phyloP scores from a whole-genome alignment of 805 yeast species.

The Martiniozyma abietophila region DNA sequence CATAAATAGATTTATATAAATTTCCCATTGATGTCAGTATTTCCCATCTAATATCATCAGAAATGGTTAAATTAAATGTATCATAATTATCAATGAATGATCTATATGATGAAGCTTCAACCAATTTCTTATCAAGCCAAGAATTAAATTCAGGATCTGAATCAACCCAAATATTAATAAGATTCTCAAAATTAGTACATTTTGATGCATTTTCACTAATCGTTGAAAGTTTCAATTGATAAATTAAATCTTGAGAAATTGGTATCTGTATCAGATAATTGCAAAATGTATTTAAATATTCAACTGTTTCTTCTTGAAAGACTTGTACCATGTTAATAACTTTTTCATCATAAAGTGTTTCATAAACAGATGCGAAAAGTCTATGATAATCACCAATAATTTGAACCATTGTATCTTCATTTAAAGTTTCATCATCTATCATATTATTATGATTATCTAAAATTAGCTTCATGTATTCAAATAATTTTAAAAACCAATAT shows the following conservation, averaged over 20 bases:
- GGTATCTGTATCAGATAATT: too few species aligned
- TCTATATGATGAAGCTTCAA: conserved; percentile 36
- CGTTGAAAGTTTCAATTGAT: conserved; percentile 28
- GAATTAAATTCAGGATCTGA: too few species aligned
- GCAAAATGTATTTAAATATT: too few species aligned
- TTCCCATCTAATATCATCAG: conserved; percentile 29
- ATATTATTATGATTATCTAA: conserved; percentile 1
- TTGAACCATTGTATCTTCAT: conserved; percentile 13
- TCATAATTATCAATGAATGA: conserved; percentile 31
- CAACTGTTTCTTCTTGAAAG: neutral
- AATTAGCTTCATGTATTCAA: conserved; percentile 1
- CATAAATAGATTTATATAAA: conserved; percentile 32
- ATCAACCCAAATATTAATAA: conserved; percentile 33
- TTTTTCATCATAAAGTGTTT: conserved; percentile 13
- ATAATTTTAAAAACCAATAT: conserved; percentile 11
- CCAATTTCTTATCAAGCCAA: conserved; percentile 22
- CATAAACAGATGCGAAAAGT: conserved; percentile 20
- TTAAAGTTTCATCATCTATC: neutral
- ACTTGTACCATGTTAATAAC: conserved; percentile 3
- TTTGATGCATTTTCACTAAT: conserved; percentile 25
- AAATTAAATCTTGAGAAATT: conserved; percentile 12
- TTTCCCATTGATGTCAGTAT: conserved; percentile 30
- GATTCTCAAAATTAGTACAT: conserved; percentile 18
- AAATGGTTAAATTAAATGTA: conserved; percentile 3
- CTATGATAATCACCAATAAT: conserved; percentile 22